These are phyloP conservation scores for Anastatica hierochuntica DNA, from an alignment of 345 rosid genomes.

Conservation along the genomic window DNA sequence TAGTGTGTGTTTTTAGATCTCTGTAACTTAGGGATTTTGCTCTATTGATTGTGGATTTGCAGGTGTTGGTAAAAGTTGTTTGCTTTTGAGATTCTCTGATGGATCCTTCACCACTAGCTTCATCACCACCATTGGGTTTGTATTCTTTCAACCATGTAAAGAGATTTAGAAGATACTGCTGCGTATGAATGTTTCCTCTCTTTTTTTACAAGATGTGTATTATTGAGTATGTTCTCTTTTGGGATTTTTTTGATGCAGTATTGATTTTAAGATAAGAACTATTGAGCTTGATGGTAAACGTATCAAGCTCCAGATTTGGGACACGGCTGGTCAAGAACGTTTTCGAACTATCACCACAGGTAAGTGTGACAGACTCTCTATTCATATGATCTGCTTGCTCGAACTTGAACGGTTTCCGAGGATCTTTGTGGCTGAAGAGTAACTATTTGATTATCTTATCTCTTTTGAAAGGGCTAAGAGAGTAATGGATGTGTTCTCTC, in stretches of 20 bases:
- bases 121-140: constrained; percentile 93
- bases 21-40: not conserved
- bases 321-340: constrained; percentile 82
- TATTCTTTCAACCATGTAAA: not conserved
- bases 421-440: no score
- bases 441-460: no score
- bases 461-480: no score
- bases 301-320: constrained; percentile 74
- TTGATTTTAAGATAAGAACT: constrained; percentile 79
- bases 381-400: not conserved
- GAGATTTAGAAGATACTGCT: not conserved
- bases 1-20: constrained; percentile 12
- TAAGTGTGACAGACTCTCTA: constrained; percentile 18
- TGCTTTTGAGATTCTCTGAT: constrained; percentile 84
- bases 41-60: constrained; percentile 7
- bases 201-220: not conserved
- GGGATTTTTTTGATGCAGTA: constrained; percentile 22
- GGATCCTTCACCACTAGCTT: constrained; percentile 96
- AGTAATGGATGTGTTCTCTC: no score
- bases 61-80: constrained; percentile 97
- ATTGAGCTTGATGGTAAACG: constrained; percentile 72
- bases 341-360: constrained; percentile 88
- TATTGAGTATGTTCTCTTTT: not conserved
- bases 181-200: not conserved
- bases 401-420: no score